A percentile compares a stretch with the other conserved stretches of the same genome.
phyloP scores from a whole-genome alignment of 176 grass and related monocot genomes.

The Alopecurus myosuroides region DNA sequence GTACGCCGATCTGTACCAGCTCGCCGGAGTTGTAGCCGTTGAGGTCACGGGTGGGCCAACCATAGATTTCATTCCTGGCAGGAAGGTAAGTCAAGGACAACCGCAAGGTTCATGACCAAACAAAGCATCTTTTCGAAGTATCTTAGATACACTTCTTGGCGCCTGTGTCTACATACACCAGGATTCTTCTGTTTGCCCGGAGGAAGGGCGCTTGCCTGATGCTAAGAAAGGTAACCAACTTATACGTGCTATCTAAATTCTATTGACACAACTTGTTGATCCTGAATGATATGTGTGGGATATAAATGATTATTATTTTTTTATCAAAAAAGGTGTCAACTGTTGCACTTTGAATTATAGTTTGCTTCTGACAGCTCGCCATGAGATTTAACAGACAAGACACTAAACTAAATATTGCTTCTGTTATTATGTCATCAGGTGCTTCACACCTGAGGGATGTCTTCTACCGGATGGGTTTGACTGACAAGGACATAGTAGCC shows the following conservation, averaged over 20 bases:
- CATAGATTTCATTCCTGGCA: conserved; percentile 59
- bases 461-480: conserved; percentile 66
- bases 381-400: neutral
- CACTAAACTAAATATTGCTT: neutral
- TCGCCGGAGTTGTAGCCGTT: conserved; percentile 68
- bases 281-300: neutral
- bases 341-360: neutral
- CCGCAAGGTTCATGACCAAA: neutral
- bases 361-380: neutral
- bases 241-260: neutral
- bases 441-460: conserved; percentile 54
- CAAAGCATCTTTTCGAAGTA: neutral
- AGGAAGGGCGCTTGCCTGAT: conserved; percentile 69
- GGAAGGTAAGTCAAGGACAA: conserved; percentile 22
- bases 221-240: conserved; percentile 43
- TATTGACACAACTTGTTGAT: neutral
- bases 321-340: neutral
- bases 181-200: conserved; percentile 44
- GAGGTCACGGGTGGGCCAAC: conserved; percentile 65
- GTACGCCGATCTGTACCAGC: conserved; percentile 76
- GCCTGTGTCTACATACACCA: neutral
- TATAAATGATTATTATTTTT: neutral
- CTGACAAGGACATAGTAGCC: conserved; percentile 79
- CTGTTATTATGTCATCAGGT: conserved; percentile 16
- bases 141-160: too few species aligned